Evolutionary conservation across 495 filamentous ascomycete species (phyloP).

Genomic region (Aspergillus indologenus): DNA sequence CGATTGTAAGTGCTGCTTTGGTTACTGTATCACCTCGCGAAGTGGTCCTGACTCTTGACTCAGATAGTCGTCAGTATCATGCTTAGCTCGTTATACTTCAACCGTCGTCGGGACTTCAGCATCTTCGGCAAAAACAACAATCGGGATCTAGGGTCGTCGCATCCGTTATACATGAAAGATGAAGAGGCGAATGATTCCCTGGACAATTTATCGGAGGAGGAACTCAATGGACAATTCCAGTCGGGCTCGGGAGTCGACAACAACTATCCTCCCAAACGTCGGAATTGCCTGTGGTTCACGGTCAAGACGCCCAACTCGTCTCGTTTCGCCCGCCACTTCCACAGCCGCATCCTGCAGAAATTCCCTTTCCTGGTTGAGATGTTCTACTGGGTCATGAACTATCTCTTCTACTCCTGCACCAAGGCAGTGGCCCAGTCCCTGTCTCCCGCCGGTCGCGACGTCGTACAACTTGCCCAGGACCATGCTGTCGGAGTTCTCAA

Average conservation of each 20-base stretch:
- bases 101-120: conserved; percentile 47
- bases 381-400: conserved; percentile 70
- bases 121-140: conserved; percentile 35
- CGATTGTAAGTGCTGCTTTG: conserved; percentile 43
- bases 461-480: conserved; percentile 64
- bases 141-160: conserved; percentile 16
- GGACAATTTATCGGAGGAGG: conserved; percentile 35
- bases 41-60: neutral
- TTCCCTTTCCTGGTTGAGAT: conserved; percentile 59
- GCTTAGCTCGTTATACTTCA: conserved; percentile 53
- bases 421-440: conserved; percentile 53
- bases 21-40: neutral
- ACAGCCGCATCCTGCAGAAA: conserved; percentile 51
- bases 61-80: conserved; percentile 60
- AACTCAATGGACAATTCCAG: conserved; percentile 22
- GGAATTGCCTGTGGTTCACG: conserved; percentile 37
- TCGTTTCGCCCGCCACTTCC: conserved; percentile 51
- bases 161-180: conserved; percentile 27
- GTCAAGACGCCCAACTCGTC: conserved; percentile 57
- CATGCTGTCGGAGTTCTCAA: conserved; percentile 62
- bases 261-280: conserved; percentile 38
- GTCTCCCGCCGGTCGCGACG: conserved; percentile 41
- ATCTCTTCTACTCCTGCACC: conserved; percentile 60
- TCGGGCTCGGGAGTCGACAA: conserved; percentile 27
- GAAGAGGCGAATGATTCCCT: conserved; percentile 35